phyloP scores from a whole-genome alignment of 331 rosid species.

The Saraca asoca region DNA sequence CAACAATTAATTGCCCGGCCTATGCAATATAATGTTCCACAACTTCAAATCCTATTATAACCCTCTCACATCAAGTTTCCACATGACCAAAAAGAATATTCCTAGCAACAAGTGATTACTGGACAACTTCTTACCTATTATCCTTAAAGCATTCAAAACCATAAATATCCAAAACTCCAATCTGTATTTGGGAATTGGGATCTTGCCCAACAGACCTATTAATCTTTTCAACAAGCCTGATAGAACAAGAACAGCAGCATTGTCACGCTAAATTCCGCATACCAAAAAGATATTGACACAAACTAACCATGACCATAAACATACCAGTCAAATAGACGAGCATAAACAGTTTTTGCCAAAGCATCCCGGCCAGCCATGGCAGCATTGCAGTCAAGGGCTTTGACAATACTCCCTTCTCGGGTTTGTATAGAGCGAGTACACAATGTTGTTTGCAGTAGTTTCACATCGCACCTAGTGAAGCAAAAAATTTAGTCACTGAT shows the following conservation, averaged over 20 bases:
- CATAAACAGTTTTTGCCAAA: conserved; percentile 90
- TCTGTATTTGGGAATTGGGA: conserved; percentile 65
- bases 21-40: conserved; percentile 22
- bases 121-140: conserved; percentile 64
- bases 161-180: conserved; percentile 94
- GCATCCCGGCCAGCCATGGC: conserved; percentile 90
- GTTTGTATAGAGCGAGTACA: conserved; percentile 91
- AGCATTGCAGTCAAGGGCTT: conserved; percentile 88
- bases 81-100: not conserved
- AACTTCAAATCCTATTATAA: conserved; percentile 1
- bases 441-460: conserved; percentile 69
- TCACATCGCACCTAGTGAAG: conserved; percentile 73
- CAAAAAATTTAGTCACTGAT: conserved; percentile 13
- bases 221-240: conserved; percentile 96
- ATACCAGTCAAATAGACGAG: conserved; percentile 91
- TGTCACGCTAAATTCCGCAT: conserved; percentile 14
- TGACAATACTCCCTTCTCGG: conserved; percentile 83
- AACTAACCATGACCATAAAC: conserved; percentile 32
- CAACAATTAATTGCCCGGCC: conserved; percentile 10
- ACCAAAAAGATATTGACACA: not conserved
- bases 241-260: conserved; percentile 30
- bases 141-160: conserved; percentile 98
- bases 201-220: conserved; percentile 95
- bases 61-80: conserved; percentile 16
- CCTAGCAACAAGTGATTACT: conserved; percentile 17